phyloP scores from a whole-genome alignment of 2,329 filamentous ascomycete genomes.

The Parastagonospora avenae region DNA sequence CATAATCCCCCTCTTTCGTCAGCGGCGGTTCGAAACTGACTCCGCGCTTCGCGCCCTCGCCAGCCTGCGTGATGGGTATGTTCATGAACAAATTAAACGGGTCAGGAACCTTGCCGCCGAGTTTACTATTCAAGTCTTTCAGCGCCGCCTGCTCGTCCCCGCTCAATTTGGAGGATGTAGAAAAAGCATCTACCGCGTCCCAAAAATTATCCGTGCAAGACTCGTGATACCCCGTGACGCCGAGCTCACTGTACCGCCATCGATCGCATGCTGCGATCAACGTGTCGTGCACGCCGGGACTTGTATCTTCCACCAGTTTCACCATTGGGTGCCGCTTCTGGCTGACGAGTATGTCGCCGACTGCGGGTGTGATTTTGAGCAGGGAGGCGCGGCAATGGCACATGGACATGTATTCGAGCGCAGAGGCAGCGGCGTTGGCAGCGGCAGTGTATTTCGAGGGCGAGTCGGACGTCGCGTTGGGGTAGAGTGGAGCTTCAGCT shows the following conservation, averaged over 20 bases:
- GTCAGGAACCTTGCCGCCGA: constrained; percentile 37
- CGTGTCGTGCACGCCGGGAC: constrained; percentile 42
- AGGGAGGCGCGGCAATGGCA: constrained; percentile 40
- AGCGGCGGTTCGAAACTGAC: constrained; percentile 50
- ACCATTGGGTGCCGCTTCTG: constrained; percentile 42
- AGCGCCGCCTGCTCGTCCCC: constrained; percentile 25
- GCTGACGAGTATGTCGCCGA: constrained; percentile 39
- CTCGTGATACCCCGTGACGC: constrained; percentile 40
- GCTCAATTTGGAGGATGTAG: constrained; percentile 4
- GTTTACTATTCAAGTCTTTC: constrained; percentile 22
- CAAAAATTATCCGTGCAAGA: constrained; percentile 47
- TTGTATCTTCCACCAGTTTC: constrained; percentile 41
- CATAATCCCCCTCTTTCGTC: constrained; percentile 50
- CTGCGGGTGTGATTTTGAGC: constrained; percentile 32
- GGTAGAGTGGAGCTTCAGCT: constrained; percentile 34
- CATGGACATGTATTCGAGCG: constrained; percentile 45
- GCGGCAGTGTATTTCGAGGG: constrained; percentile 25
- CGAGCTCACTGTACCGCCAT: constrained; percentile 41
- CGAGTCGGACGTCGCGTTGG: constrained; percentile 30
- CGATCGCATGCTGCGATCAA: constrained; percentile 45
- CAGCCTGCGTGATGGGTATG: constrained; percentile 49
- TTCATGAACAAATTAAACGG: constrained; percentile 53
- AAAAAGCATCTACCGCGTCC: constrained; percentile 33
- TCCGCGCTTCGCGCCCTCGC: constrained; percentile 36
- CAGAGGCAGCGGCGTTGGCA: constrained; percentile 33